A percentile compares a stretch with the other conserved stretches of the same genome.
Conservation (phyloP, 78 protist genomes). For the Protostelium mycophagum region DNA sequence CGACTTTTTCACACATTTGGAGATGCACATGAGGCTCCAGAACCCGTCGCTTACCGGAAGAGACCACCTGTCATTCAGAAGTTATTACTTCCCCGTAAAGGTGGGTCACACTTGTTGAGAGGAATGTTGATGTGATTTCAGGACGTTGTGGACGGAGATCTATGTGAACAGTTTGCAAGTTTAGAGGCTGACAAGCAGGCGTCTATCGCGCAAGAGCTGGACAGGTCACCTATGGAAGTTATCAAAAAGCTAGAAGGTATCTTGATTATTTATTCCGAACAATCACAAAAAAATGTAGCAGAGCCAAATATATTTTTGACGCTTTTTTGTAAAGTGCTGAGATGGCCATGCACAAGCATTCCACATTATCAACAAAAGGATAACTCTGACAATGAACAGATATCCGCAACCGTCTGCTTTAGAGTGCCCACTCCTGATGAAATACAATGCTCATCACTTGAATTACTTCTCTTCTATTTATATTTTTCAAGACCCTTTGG, state of each 20-base stretch:
- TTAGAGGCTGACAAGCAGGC: constrained; percentile 55
- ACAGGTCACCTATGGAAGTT: constrained; percentile 78
- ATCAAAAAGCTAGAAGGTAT: constrained; percentile 87
- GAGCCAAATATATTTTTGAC: too few relatives aligned
- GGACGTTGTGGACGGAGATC: constrained; percentile 90
- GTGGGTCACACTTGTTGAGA: constrained; percentile 3
- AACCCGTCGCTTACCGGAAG: constrained; percentile 78
- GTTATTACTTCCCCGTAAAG: constrained; percentile 88
- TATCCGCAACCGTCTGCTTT: too few relatives aligned
- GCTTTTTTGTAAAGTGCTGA: too few relatives aligned
- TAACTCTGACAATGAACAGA: too few relatives aligned
- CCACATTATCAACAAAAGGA: too few relatives aligned
- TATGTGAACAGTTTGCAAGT: constrained; percentile 73
- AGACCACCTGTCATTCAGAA: constrained; percentile 88
- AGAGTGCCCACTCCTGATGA: too few relatives aligned
- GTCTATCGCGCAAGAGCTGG: constrained; percentile 78
- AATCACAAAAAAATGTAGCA: too few relatives aligned
- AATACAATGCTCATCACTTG: too few relatives aligned
- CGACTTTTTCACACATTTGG: constrained; percentile 81
- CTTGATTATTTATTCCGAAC: too few relatives aligned
- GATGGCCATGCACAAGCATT: too few relatives aligned
- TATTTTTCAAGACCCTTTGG: too few relatives aligned
- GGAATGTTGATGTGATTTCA: neutral
- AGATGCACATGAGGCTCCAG: constrained; percentile 85
- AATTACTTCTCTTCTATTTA: too few relatives aligned